Conservation (phyloP, 2,329 filamentous ascomycete species). For the Parascedosporium putredinis region DNA sequence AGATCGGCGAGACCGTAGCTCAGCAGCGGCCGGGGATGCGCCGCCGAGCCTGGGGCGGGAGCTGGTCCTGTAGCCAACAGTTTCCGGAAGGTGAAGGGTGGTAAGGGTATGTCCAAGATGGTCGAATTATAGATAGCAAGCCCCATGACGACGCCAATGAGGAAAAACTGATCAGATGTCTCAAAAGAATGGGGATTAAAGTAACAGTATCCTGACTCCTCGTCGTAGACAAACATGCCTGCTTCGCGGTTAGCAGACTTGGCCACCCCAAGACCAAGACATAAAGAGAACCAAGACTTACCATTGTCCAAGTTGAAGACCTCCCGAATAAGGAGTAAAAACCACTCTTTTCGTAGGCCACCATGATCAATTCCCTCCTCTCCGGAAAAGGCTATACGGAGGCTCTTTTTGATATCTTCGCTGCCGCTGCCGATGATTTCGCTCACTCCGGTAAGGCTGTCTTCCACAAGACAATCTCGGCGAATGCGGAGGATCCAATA, state of each 20-base stretch:
- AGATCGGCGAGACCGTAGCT: conserved; percentile 72
- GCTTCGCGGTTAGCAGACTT: conserved; percentile 10
- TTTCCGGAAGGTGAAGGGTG: conserved; percentile 83
- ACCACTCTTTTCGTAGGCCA: conserved; percentile 89
- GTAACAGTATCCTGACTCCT: conserved; percentile 83
- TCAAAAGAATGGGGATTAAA: conserved; percentile 89
- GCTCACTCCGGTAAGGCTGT: conserved; percentile 75
- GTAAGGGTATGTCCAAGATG: conserved; percentile 78
- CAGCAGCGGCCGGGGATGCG: conserved; percentile 51
- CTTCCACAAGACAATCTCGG: conserved; percentile 77
- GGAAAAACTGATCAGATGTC: conserved; percentile 82
- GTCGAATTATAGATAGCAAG: conserved; percentile 93
- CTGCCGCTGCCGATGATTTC: conserved; percentile 71
- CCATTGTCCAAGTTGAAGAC: conserved; percentile 86
- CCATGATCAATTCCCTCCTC: conserved; percentile 90
- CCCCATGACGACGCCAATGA: conserved; percentile 79
- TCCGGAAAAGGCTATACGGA: conserved; percentile 74
- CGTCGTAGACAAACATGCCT: conserved; percentile 90
- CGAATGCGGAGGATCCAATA: conserved; percentile 69
- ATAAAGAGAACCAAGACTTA: conserved; percentile 23
- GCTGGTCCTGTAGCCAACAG: conserved; percentile 67
- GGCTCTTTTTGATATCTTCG: conserved; percentile 82
- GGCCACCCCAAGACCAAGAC: neutral
- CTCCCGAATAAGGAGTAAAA: conserved; percentile 75
- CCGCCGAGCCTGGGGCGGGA: conserved; percentile 40